phyloP scores from a whole-genome alignment of 164 flowering plant species.

The Stephania japonica region DNA sequence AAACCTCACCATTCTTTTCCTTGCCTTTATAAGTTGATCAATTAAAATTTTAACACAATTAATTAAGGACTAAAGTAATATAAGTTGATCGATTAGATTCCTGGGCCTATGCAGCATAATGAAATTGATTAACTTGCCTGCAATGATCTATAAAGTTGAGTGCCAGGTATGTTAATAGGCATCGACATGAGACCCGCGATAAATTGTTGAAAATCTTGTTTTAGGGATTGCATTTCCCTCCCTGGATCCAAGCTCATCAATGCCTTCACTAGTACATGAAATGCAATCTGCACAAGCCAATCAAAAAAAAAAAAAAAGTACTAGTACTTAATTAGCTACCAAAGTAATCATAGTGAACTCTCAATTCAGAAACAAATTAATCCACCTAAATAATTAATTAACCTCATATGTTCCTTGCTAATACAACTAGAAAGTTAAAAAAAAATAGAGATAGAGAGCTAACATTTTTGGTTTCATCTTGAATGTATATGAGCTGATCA shows the following conservation, averaged over 20 bases:
- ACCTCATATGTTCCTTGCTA: neutral
- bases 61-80: neutral
- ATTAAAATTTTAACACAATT: neutral
- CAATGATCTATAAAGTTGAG: conserved; percentile 59
- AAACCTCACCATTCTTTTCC: conserved; percentile 72
- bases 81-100: neutral
- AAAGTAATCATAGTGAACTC: neutral
- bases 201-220: conserved; percentile 72
- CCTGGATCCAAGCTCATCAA: conserved; percentile 84
- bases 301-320: neutral
- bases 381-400: neutral
- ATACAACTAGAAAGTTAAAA: conserved; percentile 14
- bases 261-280: conserved; percentile 82
- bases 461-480: conserved; percentile 78
- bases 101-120: neutral
- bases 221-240: conserved; percentile 62
- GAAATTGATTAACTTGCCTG: conserved; percentile 45
- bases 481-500: conserved; percentile 58
- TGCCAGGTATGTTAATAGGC: conserved; percentile 84
- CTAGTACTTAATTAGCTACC: neutral
- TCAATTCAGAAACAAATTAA: too few relatives aligned
- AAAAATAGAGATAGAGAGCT: conserved; percentile 26
- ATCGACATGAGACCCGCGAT: conserved; percentile 83
- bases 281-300: conserved; percentile 62
- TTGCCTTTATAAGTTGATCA: conserved; percentile 69